Evolutionary conservation across 495 filamentous ascomycete genomes (phyloP), one percentile per base, ranked within the genome.

Genomic region (Immersiella caudata): DNA sequence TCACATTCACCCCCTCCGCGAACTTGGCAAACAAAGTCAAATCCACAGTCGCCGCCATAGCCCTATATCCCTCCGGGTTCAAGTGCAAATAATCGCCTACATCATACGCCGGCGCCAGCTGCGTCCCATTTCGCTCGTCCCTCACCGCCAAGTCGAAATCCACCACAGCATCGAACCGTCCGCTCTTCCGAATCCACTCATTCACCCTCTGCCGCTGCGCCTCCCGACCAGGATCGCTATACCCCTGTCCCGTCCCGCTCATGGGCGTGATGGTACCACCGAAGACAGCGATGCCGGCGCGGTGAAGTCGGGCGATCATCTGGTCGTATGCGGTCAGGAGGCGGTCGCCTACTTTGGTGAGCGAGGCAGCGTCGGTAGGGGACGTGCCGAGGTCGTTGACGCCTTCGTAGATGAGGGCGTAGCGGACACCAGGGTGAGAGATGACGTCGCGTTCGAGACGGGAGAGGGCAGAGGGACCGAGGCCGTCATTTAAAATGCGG

Each of bases 261-360:
- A 90, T 89, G 0, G 89, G 89, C 24, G 87, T 89, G 50, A 91
- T 88, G 2, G 89, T 91, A 0, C 84, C 85, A 0, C 77, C 87
- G 56, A 88, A 86, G 0, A 85, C 74, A 0, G 82, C 74, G 35
- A 91, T 82, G 0, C 84, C 87, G 3, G 67, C 70, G 0, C 79
- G 73, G 69, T 86, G 84, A 21, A 89, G 67, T 2, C 86, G 78
- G 0, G 80, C 76, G 4, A 82, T 78, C 22, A 90, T 85, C 68
- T 90, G 87, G 35, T 78, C 67, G 71, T 85, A 89, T 7, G 83
- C 88, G 0, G 74, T 68, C 54, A 89, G 81, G 0, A 91, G 66
- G 5, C 77, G 70, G 35, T 85, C 76, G 12, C 76, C 84, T 9
- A 87, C 78, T 2, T 62, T 25, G 2, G 60, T 66, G 61, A 89